Conservation (phyloP, 371 early-diverging fungal genomes). For the Nosema bombycis region DNA sequence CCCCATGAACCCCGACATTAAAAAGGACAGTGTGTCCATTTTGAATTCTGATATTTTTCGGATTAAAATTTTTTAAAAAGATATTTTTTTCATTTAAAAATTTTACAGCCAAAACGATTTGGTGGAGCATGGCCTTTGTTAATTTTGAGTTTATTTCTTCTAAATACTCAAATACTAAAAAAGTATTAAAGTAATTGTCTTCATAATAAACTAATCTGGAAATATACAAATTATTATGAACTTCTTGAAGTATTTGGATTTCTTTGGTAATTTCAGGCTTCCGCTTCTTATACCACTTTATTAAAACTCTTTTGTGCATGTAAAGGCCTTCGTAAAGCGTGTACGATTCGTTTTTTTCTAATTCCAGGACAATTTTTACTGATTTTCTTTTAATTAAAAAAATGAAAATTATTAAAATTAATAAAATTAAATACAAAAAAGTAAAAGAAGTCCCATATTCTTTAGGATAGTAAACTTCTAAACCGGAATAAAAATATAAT, state of each 20-base stretch:
- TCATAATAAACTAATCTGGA: not conserved
- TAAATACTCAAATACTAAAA: constrained; percentile 7
- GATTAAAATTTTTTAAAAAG: constrained; percentile 13
- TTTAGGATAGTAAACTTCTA: not conserved
- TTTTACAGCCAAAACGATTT: not conserved
- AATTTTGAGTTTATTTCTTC: not conserved
- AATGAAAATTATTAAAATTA: not conserved
- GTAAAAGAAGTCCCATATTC: not conserved
- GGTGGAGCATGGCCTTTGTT: not conserved
- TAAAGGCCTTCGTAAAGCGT: not conserved
- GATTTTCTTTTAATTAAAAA: not conserved
- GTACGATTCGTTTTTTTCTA: not conserved
- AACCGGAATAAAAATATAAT: not conserved
- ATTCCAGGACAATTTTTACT: not conserved
- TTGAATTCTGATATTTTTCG: constrained; percentile 6
- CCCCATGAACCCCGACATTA: not conserved
- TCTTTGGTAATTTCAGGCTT: not conserved
- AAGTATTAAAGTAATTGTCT: not conserved
- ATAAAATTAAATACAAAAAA: not conserved
- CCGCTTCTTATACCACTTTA: not conserved
- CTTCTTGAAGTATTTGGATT: not conserved
- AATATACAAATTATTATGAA: not conserved
- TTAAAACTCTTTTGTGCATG: not conserved
- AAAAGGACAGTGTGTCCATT: not conserved
- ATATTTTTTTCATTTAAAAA: not conserved